Evolutionary conservation across 768 basidiomycete genomes (phyloP), one percentile per base, ranked within the genome.

Genomic region (Collybia mongolica): DNA sequence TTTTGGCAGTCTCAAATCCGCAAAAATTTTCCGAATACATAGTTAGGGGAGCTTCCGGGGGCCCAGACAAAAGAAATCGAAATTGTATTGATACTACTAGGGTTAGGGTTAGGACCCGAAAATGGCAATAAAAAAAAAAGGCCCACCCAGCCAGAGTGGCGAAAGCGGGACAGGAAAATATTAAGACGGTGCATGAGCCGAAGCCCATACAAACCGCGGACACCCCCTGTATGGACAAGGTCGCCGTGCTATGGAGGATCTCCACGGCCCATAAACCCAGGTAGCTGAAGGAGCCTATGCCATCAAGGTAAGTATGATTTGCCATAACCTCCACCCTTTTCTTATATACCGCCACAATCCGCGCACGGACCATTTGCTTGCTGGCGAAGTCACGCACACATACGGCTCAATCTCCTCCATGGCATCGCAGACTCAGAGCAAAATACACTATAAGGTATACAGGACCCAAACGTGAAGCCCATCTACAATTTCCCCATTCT

Each of bases 171-270:
- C 83, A 69, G 84, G 83, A 76, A 86, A 86, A 86, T 86, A 86
- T 86, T 84, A 59, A 74, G 83, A 85, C 81, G 77, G 77, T 86
- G 83, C 84, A 83, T 84, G 80, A 75, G 74, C 83, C 82, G 73
- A 79, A 80, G 80, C 79, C 67, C 80, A 84, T 76, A 83, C 81
- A 83, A 83, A 65, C 76, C 74, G 62, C 60, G 61, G 51, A 59
- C 60, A 65, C 70, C 68, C 76, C 75, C 76, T 78, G 74, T 70
- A 54, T 68, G 82, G 81, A 82, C 81, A 83, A 59, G 78, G 82
- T 83, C 82, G 81, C 82, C 82, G 79, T 83, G 81, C 81, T 81
- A 83, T 83, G 81, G 69, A 76, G 74, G 69, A 60, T 71, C 67
- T 74, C 76, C 65, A 73, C 68, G 57, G 72, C 78, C 82, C 79